Evolutionary conservation across 306 rosid genomes (phyloP).

Genomic region (Lupinus albus): DNA sequence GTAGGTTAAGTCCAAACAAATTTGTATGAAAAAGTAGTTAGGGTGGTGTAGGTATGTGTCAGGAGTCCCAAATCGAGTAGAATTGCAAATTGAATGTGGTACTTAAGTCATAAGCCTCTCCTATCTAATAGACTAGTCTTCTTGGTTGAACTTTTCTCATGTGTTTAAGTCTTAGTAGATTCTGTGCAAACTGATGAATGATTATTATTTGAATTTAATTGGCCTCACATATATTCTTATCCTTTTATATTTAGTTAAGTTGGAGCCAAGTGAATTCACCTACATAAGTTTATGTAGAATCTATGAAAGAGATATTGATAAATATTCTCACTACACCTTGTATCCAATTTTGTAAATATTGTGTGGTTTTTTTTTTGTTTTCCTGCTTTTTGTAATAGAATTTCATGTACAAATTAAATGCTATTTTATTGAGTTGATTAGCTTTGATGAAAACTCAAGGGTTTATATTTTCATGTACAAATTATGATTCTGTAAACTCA

Average conservation of each 20-base stretch:
- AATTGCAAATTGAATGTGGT: too few species aligned
- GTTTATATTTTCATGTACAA: too few species aligned
- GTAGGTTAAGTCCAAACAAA: neutral
- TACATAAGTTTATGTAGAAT: too few species aligned
- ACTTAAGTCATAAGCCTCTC: too few species aligned
- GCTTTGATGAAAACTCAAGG: too few species aligned
- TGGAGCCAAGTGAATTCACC: conserved; percentile 32
- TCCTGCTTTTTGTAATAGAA: conserved; percentile 11
- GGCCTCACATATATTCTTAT: neutral
- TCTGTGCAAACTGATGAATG: conserved; percentile 20
- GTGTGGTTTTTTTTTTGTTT: conserved; percentile 12
- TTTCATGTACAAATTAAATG: conserved; percentile 13
- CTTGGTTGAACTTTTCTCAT: conserved; percentile 14
- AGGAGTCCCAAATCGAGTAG: conserved; percentile 22
- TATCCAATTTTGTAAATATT: conserved; percentile 39
- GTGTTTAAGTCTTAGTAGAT: conserved; percentile 7
- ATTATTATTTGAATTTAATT: conserved; percentile 27
- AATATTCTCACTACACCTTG: too few species aligned
- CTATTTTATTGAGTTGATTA: too few species aligned
- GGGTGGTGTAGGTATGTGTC: neutral
- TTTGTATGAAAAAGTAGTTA: conserved; percentile 25
- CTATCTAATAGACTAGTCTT: too few species aligned
- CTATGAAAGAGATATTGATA: too few species aligned
- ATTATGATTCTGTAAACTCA: conserved; percentile 1
- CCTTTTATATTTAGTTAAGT: neutral